Conservation (phyloP, 148 eudicot species). For the Pharnaceum exiguum region DNA sequence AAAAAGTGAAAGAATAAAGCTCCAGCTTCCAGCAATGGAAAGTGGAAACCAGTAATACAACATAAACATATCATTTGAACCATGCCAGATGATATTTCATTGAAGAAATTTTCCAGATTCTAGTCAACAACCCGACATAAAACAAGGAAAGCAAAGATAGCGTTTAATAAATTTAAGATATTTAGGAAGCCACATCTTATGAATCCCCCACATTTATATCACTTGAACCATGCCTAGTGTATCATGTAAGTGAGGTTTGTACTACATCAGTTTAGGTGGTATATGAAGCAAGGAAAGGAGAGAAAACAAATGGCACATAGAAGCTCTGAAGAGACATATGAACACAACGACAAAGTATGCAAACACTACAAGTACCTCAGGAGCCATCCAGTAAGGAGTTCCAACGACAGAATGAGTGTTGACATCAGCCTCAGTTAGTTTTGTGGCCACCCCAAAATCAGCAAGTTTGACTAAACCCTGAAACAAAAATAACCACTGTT, state of each 20-base stretch:
- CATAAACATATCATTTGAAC: neutral
- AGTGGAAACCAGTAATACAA: neutral
- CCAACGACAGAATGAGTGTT: conserved; percentile 99
- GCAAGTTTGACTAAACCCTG: conserved; percentile 99
- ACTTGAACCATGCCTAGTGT: neutral
- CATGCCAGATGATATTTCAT: neutral
- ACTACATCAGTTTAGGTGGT: neutral
- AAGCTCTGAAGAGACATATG: neutral
- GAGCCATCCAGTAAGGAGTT: conserved; percentile 99
- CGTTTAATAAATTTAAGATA: too few relatives aligned
- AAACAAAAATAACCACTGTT: conserved; percentile 6
- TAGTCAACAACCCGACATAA: too few relatives aligned
- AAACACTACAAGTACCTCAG: conserved; percentile 56
- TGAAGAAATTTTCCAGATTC: too few relatives aligned
- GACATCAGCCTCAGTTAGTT: conserved; percentile 91
- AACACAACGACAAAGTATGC: neutral
- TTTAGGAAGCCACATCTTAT: too few relatives aligned
- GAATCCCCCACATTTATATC: too few relatives aligned
- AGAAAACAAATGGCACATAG: neutral
- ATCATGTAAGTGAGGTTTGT: conserved; percentile 1
- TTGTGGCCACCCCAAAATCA: conserved; percentile 99
- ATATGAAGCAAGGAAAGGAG: neutral
- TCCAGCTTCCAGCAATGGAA: neutral
- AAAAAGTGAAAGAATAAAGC: conserved; percentile 1
- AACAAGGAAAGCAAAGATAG: too few relatives aligned